Percentiles rank a stretch among this genome's conserved stretches.
Conservation (phyloP, 805 yeast species). For the Pachysolen tannophilus region DNA sequence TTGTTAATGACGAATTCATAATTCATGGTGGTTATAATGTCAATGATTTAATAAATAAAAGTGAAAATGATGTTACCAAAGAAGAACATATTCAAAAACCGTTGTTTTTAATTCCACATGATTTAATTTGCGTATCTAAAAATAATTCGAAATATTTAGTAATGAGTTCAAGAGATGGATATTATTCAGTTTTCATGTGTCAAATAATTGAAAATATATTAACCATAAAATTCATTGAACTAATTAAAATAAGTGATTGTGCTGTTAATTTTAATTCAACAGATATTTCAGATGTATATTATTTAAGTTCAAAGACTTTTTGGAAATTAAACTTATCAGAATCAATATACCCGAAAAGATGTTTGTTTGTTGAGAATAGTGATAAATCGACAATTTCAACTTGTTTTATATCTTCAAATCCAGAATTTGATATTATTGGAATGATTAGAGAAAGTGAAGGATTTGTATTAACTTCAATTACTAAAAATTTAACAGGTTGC, state of each 20-base stretch:
- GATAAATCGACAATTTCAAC: conserved; percentile 15
- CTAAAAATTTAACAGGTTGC: not conserved
- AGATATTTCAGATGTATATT: conserved; percentile 2
- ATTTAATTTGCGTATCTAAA: not conserved
- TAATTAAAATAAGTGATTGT: too few species aligned
- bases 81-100: too few species aligned
- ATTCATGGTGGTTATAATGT: not conserved
- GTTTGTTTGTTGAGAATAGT: conserved; percentile 17
- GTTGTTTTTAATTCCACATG: conserved; percentile 8
- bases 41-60: not conserved
- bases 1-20: not conserved
- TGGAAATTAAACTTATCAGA: conserved; percentile 19
- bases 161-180: conserved; percentile 6
- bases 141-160: not conserved
- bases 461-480: not conserved
- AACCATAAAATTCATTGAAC: too few species aligned
- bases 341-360: conserved; percentile 19
- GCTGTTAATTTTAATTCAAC: conserved; percentile 3
- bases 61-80: too few species aligned
- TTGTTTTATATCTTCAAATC: conserved; percentile 8
- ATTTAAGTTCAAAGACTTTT: conserved; percentile 15
- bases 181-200: conserved; percentile 3
- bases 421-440: not conserved
- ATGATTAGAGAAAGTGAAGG: not conserved
- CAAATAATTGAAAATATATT: too few species aligned